phyloP scores from a whole-genome alignment of 2,329 filamentous ascomycete genomes.

The Neofusicoccum sp. region DNA sequence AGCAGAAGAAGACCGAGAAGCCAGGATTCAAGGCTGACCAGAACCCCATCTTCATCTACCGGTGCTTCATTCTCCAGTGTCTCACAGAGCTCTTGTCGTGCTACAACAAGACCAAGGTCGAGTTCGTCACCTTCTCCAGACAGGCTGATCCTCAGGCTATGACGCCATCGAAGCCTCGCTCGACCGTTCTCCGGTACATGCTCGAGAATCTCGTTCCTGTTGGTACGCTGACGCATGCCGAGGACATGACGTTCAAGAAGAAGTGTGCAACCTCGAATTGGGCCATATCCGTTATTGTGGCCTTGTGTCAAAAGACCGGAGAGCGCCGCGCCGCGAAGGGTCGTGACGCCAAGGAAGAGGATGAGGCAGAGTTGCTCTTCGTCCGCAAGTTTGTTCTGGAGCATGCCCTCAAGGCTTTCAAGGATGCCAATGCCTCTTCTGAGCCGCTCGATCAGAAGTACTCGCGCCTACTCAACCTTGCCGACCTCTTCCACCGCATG shows the following conservation, averaged over 20 bases:
- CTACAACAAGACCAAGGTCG: slow-evolving; percentile 93
- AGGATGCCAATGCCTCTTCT: slow-evolving; percentile 76
- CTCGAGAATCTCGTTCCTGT: slow-evolving; percentile 75
- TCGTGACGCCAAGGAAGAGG: slow-evolving; percentile 66
- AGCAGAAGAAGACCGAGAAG: slow-evolving; percentile 65
- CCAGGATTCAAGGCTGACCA: slow-evolving; percentile 85
- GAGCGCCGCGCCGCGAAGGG: slow-evolving; percentile 67
- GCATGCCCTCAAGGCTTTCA: slow-evolving; percentile 88
- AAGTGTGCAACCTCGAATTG: slow-evolving; percentile 80
- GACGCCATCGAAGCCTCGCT: slow-evolving; percentile 92
- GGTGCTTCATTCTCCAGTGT: slow-evolving; percentile 92
- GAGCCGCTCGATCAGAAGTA: slow-evolving; percentile 87
- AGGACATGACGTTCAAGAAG: slow-evolving; percentile 80
- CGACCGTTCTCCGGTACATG: slow-evolving; percentile 90
- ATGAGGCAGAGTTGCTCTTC: slow-evolving; percentile 83
- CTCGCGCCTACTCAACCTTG: slow-evolving; percentile 80
- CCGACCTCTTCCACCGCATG: slow-evolving; percentile 92
- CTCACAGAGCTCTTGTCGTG: slow-evolving; percentile 86
- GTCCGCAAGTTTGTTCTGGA: slow-evolving; percentile 95
- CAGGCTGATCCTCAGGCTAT: slow-evolving; percentile 80
- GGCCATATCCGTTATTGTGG: slow-evolving; percentile 83
- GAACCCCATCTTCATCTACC: slow-evolving; percentile 94
- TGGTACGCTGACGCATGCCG: slow-evolving; percentile 68
- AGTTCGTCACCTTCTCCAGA: slow-evolving; percentile 98
- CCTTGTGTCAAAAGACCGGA: slow-evolving; percentile 83